Base-by-base conservation (phyloP, 208 protist species). In the Acanthamoeba lenticulata region DNA sequence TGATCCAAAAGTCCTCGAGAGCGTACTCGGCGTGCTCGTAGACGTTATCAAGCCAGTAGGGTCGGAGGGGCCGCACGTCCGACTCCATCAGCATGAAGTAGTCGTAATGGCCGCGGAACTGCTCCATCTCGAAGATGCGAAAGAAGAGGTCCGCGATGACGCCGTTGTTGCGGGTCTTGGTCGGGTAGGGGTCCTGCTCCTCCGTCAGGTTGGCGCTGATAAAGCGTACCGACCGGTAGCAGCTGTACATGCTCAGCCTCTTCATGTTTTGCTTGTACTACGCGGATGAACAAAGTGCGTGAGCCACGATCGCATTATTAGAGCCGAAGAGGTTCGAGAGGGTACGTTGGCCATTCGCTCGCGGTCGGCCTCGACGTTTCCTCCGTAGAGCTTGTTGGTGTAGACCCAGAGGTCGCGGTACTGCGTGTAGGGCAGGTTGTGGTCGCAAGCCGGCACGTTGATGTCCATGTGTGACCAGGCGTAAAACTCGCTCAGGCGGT, bases 1-100 rank as follows among this genome's bases (percentile, higher is more conserved):
- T 94, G 44, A 86, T 42, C 67, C 62, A 94, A 29, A 94, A 94
- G 21, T 94, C 90, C 55, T 79, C 67, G 42, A 94, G 24, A 1
- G 69, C 42, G 88, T 77, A 92, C 88, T 92, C 88, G 40, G 65
- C 88, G 60, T 92, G 60, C 40, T 86, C 90, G 55, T 94, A 94
- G 15, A 94, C 40, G 44, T 85, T 94, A 52, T 94, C 90, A 36
- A 94, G 44, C 90, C 90, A 94, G 67, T 72, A 85, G 36, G 90
- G 69, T 27, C 90, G 67, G 17, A 94, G 47, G 5, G 90, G 27
- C 72, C 45, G 32, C 34, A 85, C 45, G 47, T 94, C 90, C n/a
- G 90, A 69, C 49, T 94, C 90, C 90, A 94, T 94, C 34, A 86
- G 36, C 19, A 94, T 86, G 55, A 85, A 81, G 49, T 94, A 94